Conservation (phyloP, 225 moss, liverwort and hornwort species). For the Rhytidiadelphus loreus region DNA sequence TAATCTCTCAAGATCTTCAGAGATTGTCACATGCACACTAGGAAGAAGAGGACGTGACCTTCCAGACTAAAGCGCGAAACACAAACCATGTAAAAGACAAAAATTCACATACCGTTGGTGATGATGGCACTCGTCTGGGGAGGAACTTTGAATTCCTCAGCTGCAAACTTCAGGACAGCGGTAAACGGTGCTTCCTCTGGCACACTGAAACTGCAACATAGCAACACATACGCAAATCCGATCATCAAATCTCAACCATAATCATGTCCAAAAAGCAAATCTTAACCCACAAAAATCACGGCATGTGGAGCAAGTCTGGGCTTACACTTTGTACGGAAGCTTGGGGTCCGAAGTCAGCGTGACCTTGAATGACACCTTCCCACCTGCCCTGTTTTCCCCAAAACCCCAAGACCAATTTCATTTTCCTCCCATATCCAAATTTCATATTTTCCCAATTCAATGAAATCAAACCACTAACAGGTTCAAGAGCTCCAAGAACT, state of each 20-base stretch:
- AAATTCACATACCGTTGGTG: conserved; percentile 56
- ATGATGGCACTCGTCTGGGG: conserved; percentile 97
- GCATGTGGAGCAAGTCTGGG: neutral
- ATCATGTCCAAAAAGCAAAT: neutral
- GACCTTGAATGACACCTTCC: conserved; percentile 98
- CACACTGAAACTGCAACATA: conserved; percentile 68
- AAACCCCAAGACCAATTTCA: neutral
- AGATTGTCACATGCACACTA: neutral
- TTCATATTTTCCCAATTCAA: neutral
- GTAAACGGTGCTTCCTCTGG: conserved; percentile 98
- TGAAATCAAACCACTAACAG: neutral
- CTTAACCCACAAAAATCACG: neutral
- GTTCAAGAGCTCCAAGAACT: neutral
- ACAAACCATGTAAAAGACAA: neutral
- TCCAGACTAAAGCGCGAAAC: neutral
- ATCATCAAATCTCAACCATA: neutral
- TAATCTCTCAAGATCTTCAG: neutral
- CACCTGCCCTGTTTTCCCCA: conserved; percentile 64
- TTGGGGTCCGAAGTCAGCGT: conserved; percentile 97
- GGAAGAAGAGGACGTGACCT: neutral
- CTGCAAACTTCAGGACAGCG: conserved; percentile 92
- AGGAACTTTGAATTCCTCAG: conserved; percentile 97
- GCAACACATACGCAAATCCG: neutral
- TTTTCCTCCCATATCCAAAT: neutral
- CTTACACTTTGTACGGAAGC: conserved; percentile 98